phyloP scores from a whole-genome alignment of 257 asterid species.

The Prunella vulgaris region DNA sequence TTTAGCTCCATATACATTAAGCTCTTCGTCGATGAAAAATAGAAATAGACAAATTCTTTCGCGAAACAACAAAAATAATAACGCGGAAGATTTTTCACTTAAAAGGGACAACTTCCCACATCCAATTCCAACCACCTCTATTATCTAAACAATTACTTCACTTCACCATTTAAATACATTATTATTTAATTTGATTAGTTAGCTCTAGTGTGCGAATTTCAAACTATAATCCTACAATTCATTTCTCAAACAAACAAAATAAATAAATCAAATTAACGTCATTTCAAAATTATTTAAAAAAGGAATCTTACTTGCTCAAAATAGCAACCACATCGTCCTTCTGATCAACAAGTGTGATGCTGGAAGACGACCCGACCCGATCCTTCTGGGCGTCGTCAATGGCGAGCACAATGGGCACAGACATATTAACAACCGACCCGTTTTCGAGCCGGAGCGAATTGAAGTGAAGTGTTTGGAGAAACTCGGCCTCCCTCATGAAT shows the following conservation, averaged over 20 bases:
- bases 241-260: not conserved
- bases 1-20: not conserved
- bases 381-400: constrained; percentile 69
- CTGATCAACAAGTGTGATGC: constrained; percentile 80
- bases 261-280: not conserved
- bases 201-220: not conserved
- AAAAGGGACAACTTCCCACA: no score
- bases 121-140: not conserved
- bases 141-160: not conserved
- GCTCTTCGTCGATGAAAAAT: no score
- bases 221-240: not conserved
- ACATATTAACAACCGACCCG: constrained; percentile 87
- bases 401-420: constrained; percentile 92
- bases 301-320: constrained; percentile 60
- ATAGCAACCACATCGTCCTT: constrained; percentile 53
- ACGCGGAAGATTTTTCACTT: no score
- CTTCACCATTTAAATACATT: not conserved
- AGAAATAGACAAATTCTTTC: no score
- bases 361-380: constrained; percentile 48
- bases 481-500: constrained; percentile 91
- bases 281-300: not conserved
- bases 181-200: not conserved
- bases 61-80: no score
- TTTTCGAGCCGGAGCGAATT: constrained; percentile 68
- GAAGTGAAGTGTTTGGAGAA: constrained; percentile 98